Evolutionary conservation across 768 basidiomycete genomes (phyloP).

Genomic region (Boletus sensibilis): DNA sequence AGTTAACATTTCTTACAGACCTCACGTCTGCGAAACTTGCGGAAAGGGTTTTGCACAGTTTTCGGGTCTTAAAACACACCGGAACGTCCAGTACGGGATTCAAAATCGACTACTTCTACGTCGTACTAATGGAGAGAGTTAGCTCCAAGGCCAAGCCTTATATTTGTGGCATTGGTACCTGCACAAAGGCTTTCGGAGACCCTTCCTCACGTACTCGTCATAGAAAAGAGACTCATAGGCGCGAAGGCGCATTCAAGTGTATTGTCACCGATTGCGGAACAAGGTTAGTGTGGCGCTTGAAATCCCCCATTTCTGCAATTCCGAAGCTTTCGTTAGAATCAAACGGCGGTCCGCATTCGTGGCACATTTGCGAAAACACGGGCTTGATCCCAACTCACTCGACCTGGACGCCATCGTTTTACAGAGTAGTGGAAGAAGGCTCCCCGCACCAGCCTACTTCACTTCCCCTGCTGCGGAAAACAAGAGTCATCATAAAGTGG

Average conservation of each 20-base stretch:
- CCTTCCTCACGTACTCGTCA: conserved; percentile 71
- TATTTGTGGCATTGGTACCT: conserved; percentile 46
- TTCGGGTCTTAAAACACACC: conserved; percentile 61
- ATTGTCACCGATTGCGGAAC: conserved; percentile 45
- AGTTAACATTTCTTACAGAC: conserved; percentile 37
- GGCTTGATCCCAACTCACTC: conserved; percentile 25
- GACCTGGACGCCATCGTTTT: conserved; percentile 27
- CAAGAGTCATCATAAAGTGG: neutral
- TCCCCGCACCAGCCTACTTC: conserved; percentile 16
- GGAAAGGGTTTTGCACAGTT: conserved; percentile 56
- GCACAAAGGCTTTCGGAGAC: conserved; percentile 57
- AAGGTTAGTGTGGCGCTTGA: conserved; percentile 34
- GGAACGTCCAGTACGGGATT: conserved; percentile 60
- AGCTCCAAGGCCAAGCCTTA: conserved; percentile 56
- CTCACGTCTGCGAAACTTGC: conserved; percentile 51
- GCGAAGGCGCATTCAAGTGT: conserved; percentile 45
- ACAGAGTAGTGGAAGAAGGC: neutral
- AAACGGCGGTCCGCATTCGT: conserved; percentile 61
- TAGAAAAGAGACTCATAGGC: conserved; percentile 55
- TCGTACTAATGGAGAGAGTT: conserved; percentile 10
- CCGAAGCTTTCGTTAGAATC: conserved; percentile 42
- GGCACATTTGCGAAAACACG: conserved; percentile 54
- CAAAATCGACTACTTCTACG: neutral
- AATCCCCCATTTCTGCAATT: neutral
- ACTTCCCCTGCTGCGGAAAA: conserved; percentile 4